A percentile compares a stretch with the other conserved stretches of the same genome.
Conservation (phyloP, 305 asterid genomes). For the Nicotiana rustica region DNA sequence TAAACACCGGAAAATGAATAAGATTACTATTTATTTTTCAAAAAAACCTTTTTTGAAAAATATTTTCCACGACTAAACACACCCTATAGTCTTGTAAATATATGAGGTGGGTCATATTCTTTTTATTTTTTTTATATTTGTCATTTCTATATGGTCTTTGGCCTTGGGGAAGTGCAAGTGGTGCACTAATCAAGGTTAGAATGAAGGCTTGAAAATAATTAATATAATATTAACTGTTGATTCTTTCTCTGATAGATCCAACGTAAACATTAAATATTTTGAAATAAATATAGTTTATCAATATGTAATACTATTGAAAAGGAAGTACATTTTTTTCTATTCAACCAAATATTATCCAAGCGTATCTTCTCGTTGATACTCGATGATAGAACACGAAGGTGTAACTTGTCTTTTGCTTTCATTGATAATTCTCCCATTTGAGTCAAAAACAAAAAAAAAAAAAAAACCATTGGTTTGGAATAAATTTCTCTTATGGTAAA, state of each 20-base stretch:
- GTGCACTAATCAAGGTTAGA: slow-evolving; percentile 5
- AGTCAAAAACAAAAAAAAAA: not conserved
- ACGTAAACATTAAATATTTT: not conserved
- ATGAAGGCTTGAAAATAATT: not conserved
- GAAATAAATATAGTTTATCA: too few relatives aligned
- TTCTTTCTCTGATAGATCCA: slow-evolving; percentile 29
- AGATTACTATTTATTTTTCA: too few relatives aligned
- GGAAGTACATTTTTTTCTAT: not conserved
- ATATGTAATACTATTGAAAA: too few relatives aligned
- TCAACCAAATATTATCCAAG: not conserved
- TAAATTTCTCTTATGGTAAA: not conserved
- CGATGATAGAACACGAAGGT: not conserved
- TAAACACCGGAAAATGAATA: too few relatives aligned
- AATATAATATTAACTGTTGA: not conserved
- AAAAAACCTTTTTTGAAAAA: too few relatives aligned
- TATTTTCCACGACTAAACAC: too few relatives aligned
- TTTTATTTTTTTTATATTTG: not conserved
- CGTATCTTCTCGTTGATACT: not conserved
- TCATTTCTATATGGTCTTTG: slow-evolving; percentile 2
- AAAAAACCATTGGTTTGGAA: not conserved
- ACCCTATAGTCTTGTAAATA: too few relatives aligned
- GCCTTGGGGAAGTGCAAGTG: slow-evolving; percentile 32
- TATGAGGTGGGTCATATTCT: not conserved
- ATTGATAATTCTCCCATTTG: not conserved
- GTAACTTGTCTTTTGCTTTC: not conserved